Conservation (phyloP, 2,329 filamentous ascomycete genomes). For the Ilyonectria mors-panacis region DNA sequence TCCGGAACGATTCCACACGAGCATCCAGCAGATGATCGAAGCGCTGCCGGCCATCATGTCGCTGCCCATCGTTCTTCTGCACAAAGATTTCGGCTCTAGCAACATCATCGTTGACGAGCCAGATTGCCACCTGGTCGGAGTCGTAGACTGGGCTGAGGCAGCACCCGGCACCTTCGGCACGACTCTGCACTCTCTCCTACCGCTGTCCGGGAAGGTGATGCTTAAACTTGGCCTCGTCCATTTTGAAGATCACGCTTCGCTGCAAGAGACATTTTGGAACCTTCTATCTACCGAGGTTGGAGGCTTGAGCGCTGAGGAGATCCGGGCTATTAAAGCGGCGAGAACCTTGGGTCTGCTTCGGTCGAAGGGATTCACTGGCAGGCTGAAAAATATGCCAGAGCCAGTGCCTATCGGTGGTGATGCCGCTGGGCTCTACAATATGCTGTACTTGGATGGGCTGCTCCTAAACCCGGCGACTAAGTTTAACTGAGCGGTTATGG, state of each 20-base stretch:
- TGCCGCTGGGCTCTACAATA: too few species aligned
- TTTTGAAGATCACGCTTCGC: slow-evolving; percentile 52
- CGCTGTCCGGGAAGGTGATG: too few species aligned
- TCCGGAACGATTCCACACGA: slow-evolving; percentile 52
- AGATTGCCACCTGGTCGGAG: slow-evolving; percentile 54
- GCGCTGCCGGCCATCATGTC: slow-evolving; percentile 53
- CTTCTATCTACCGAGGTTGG: slow-evolving; percentile 50
- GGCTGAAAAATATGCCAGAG: slow-evolving; percentile 54
- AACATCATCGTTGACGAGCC: slow-evolving; percentile 59
- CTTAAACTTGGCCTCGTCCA: slow-evolving; percentile 52
- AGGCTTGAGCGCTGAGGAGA: slow-evolving; percentile 41
- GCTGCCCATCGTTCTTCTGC: slow-evolving; percentile 57
- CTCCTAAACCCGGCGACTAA: too few species aligned
- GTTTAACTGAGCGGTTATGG: too few species aligned
- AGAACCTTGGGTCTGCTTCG: slow-evolving; percentile 53
- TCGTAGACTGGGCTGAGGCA: slow-evolving; percentile 60
- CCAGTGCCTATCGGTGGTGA: slow-evolving; percentile 57
- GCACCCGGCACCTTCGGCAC: slow-evolving; percentile 58
- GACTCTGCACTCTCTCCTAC: slow-evolving; percentile 55
- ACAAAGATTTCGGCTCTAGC: slow-evolving; percentile 54
- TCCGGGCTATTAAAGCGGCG: slow-evolving; percentile 50
- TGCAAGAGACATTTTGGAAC: slow-evolving; percentile 54
- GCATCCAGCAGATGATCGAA: slow-evolving; percentile 51
- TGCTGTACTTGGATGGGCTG: too few species aligned
- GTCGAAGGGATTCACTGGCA: slow-evolving; percentile 56